Evolutionary conservation across 2,329 filamentous ascomycete species (phyloP), one percentile per base, ranked within the genome.

Genomic region (Aspergillus uvarum): DNA sequence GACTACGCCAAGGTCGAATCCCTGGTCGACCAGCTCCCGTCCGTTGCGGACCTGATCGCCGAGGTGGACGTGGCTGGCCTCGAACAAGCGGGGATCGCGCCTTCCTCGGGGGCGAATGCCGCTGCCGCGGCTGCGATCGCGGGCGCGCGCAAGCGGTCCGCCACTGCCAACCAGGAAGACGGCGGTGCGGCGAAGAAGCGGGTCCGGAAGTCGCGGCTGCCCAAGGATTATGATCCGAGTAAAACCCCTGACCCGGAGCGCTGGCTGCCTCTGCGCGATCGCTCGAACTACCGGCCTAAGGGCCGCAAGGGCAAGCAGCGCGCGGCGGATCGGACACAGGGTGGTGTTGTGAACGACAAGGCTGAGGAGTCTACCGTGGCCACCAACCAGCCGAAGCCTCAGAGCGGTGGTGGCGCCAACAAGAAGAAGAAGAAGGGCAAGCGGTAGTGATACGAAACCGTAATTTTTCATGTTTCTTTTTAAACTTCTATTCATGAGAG

Each of bases 241-340:
- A 96, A 92, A 81, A 88, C 87, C 65, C 85, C 91, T 35, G 95
- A 99, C 75, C 88, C 92, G 0, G 95, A 99, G 77, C 84, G 95
- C 63, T 99, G 95, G 95, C 78, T 99, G 61, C 94, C 95, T 12
- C 81, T 98, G 70, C 87, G 90, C 55, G 95, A 99, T 74, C 85
- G 95, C 59, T 95, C 90, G 68, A 90, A 87, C 47, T 99, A 96
- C 77, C 83, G 90, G 51, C 92, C 93, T 7, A 96, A 95, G 80
- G 92, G 92, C 5, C 92, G 90, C 81, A 96, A 96, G 83, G 91
- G 91, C 58, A 94, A 92, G 83, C 89, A 92, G 83, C 89, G 89
- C 78, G 88, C 87, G 4, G 82, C 83, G 62, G 90, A 91, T 66
- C 80, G 88, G 47, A 97, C 91, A 8, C 95, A 98, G 75, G 95